Evolutionary conservation across 805 yeast genomes (phyloP).

Genomic region (Lachancea kluyveri): DNA sequence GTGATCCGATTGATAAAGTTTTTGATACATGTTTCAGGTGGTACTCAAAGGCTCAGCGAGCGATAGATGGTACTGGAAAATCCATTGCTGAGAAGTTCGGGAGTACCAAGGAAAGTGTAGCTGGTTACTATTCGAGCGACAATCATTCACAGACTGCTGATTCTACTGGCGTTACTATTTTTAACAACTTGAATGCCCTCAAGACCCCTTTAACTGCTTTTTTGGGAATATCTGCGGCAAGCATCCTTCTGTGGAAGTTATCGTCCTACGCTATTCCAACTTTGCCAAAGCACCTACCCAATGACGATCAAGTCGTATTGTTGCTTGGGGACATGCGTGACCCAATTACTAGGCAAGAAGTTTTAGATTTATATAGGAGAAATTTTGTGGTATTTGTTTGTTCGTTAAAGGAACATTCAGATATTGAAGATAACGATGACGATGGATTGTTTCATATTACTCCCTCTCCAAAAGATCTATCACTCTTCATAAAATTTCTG

Average conservation of each 20-base stretch:
- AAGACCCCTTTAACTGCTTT: too few species aligned
- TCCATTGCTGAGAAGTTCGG: too few species aligned
- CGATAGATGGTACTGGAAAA: too few species aligned
- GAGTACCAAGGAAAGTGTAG: too few species aligned
- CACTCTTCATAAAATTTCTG: slow-evolving; percentile 15
- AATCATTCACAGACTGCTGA: too few species aligned
- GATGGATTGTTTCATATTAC: slow-evolving; percentile 25
- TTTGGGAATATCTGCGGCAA: slow-evolving; percentile 3
- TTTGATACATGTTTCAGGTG: slow-evolving; percentile 16
- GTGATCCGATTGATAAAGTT: slow-evolving; percentile 17
- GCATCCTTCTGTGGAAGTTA: slow-evolving; percentile 1
- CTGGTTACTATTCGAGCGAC: too few species aligned
- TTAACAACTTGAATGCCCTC: too few species aligned
- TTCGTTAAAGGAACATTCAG: slow-evolving; percentile 19
- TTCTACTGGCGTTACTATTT: too few species aligned
- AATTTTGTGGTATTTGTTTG: slow-evolving; percentile 29
- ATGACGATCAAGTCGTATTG: slow-evolving; percentile 14
- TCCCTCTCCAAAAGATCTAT: slow-evolving; percentile 20
- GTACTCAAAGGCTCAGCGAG: slow-evolving; percentile 3
- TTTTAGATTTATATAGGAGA: slow-evolving; percentile 31
- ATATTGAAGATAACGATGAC: slow-evolving; percentile 21
- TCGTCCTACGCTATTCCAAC: slow-evolving; percentile 1
- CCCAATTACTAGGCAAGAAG: slow-evolving; percentile 31
- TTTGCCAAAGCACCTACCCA: slow-evolving; percentile 7
- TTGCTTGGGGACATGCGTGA: slow-evolving; percentile 31